Base-by-base conservation (phyloP, 768 basidiomycete species). In the Lactarius sanguifluus region DNA sequence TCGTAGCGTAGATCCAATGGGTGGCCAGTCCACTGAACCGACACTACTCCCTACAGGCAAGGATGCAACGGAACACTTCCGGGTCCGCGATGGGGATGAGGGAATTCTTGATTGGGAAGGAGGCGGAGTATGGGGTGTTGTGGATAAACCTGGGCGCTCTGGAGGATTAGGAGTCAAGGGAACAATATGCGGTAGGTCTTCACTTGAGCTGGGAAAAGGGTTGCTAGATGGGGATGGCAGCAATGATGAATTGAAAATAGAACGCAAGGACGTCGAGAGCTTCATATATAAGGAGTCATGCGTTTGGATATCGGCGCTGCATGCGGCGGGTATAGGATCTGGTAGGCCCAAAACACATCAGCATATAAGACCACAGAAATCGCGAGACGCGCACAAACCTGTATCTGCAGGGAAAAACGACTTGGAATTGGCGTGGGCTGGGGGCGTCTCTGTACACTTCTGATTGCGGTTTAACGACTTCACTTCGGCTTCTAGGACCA, bases 1-100 rank as follows among this genome's bases (percentile, higher is more conserved):
- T 12, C 16, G 20, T 57, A 38, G 43, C 34, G 36, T 23, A 23
- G 43, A 50, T 57, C 34, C 65, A 57, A 47, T 61, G 60, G 65
- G 65, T 66, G 59, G 65, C 65, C 65, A 66, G 65, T 50, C 65
- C 62, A 57, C 25, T 64, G 62, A 50, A 45, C 3, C 41, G 1
- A 57, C 32, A 30, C 43, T 45, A 47, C 36, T 40, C 57, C 28
- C 45, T 28, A 6, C 56, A 15, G 63, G 34, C 56, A 30, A 50
- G 55, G 57, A 65, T 30, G 45, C 8, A 25, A 30, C 13, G 16
- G 65, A 25, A 40, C 1, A 34, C 15, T 15, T 18, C 41, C 2
- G 12, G 3, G 30, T 12, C 45, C 3, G 30, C 12, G 23, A 18
- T 54, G 52, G 34, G 36, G 28, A 16, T 9, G 30, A 23, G 38